Percentiles rank a stretch among this genome's conserved stretches.
These are phyloP conservation scores for Hypoxylon trugodes DNA, from an alignment of 495 filamentous ascomycete genomes.

Conservation along the genomic window DNA sequence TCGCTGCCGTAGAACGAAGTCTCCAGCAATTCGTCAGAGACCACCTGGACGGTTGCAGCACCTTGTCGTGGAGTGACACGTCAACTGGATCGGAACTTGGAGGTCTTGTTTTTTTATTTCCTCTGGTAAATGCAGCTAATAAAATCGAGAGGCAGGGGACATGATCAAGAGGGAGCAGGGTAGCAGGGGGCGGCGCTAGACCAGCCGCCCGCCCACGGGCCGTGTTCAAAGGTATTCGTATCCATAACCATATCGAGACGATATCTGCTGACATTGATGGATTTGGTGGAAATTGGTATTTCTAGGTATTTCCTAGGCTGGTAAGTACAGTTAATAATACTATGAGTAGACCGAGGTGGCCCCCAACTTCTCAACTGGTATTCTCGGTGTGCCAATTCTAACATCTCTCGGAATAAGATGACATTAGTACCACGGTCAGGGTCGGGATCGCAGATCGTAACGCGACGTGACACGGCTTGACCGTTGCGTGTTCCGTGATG, in stretches of 20 bases:
- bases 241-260: conserved; percentile 32
- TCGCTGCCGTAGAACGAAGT: conserved; percentile 12
- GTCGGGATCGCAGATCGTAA: conserved; percentile 22
- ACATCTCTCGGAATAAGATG: conserved; percentile 27
- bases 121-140: conserved; percentile 19
- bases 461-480: conserved; percentile 21
- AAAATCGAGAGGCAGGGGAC: conserved; percentile 21
- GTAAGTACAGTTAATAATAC: conserved; percentile 16
- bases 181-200: no score
- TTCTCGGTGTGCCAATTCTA: conserved; percentile 9
- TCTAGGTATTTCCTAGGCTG: conserved; percentile 20
- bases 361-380: conserved; percentile 32
- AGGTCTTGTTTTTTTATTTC: conserved; percentile 3
- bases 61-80: conserved; percentile 32
- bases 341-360: conserved; percentile 14
- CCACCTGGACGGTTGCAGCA: conserved; percentile 31
- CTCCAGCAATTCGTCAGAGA: conserved; percentile 19
- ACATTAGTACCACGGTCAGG: conserved; percentile 9
- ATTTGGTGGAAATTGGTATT: conserved; percentile 20
- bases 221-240: conserved; percentile 4
- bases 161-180: conserved; percentile 13
- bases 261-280: conserved; percentile 20
- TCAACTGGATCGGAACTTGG: conserved; percentile 34
- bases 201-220: conserved; percentile 13
- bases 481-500: conserved; percentile 27